A percentile compares a stretch with the other conserved stretches of the same genome.
phyloP scores from a whole-genome alignment of 2,329 filamentous ascomycete genomes.

The Trichophyton schoenleinii region DNA sequence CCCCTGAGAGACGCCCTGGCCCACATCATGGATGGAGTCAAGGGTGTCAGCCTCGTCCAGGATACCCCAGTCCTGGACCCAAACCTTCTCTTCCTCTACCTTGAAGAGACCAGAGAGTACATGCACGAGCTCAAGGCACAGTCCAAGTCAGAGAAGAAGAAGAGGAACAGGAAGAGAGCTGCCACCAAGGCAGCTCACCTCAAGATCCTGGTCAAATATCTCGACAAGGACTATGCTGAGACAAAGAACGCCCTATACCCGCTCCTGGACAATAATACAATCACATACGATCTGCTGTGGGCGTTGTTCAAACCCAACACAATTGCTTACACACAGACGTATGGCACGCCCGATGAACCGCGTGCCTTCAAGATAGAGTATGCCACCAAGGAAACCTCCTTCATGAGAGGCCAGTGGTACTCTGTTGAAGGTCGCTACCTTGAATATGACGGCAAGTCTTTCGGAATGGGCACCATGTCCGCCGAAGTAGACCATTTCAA shows the following conservation, averaged over 20 bases:
- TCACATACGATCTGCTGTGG: constrained; percentile 82
- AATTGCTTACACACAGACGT: constrained; percentile 63
- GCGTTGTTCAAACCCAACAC: constrained; percentile 80
- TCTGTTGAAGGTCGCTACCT: constrained; percentile 62
- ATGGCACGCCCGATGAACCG: constrained; percentile 62
- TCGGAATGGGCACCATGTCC: constrained; percentile 60
- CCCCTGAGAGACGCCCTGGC: constrained; percentile 57
- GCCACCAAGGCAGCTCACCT: constrained; percentile 37
- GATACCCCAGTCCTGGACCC: constrained; percentile 63
- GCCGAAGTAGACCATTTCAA: constrained; percentile 64
- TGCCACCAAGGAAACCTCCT: constrained; percentile 55
- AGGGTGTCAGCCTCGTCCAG: constrained; percentile 66
- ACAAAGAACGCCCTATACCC: constrained; percentile 70
- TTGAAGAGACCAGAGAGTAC: constrained; percentile 59
- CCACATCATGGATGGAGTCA: constrained; percentile 62
- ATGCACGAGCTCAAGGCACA: constrained; percentile 54
- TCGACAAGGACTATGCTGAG: constrained; percentile 69
- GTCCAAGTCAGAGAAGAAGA: constrained; percentile 45
- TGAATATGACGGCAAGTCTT: constrained; percentile 78
- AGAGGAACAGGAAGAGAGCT: constrained; percentile 28
- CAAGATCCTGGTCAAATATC: constrained; percentile 60
- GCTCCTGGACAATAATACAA: constrained; percentile 66
- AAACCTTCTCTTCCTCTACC: constrained; percentile 61
- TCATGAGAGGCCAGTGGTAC: constrained; percentile 64
- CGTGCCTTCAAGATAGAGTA: constrained; percentile 72